phyloP scores from a whole-genome alignment of 768 basidiomycete species.

The Trametes gibbosa region DNA sequence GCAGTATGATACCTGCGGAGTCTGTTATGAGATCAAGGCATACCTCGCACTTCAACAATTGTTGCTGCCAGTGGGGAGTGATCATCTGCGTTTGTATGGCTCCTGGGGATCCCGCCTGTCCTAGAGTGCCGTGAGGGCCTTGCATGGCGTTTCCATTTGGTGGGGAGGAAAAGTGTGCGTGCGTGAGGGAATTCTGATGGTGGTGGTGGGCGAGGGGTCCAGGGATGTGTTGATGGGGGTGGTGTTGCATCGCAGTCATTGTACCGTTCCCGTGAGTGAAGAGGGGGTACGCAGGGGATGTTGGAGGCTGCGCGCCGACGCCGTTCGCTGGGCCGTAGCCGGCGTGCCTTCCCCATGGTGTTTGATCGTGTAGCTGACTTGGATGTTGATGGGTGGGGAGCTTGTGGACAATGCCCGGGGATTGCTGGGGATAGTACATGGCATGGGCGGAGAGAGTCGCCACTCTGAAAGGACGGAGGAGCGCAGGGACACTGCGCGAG shows the following conservation, averaged over 20 bases:
- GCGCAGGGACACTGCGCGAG: not conserved
- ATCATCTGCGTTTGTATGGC: slow-evolving; percentile 54
- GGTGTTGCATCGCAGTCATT: slow-evolving; percentile 53
- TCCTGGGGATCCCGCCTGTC: slow-evolving; percentile 51
- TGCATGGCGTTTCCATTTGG: slow-evolving; percentile 55
- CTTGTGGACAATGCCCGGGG: slow-evolving; percentile 77
- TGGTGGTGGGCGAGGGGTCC: slow-evolving; percentile 51
- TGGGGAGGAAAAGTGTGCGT: slow-evolving; percentile 65
- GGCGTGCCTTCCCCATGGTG: slow-evolving; percentile 63
- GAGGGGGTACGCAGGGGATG: slow-evolving; percentile 72
- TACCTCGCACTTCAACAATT: slow-evolving; percentile 90
- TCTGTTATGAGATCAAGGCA: slow-evolving; percentile 29
- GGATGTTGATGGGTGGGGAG: slow-evolving; percentile 59
- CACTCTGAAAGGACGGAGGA: slow-evolving; percentile 15
- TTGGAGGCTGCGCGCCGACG: slow-evolving; percentile 58
- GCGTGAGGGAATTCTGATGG: slow-evolving; percentile 79
- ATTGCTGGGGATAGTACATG: slow-evolving; percentile 86
- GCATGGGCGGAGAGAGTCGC: slow-evolving; percentile 37
- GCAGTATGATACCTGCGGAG: not conserved
- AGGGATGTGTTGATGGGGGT: slow-evolving; percentile 53
- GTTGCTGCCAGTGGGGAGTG: slow-evolving; percentile 88
- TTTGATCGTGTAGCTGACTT: slow-evolving; percentile 50
- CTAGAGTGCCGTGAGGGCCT: slow-evolving; percentile 32
- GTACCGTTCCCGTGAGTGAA: slow-evolving; percentile 68
- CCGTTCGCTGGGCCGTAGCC: slow-evolving; percentile 46